phyloP scores from a whole-genome alignment of 73 alveolate genomes.

The Paramecium bursaria region DNA sequence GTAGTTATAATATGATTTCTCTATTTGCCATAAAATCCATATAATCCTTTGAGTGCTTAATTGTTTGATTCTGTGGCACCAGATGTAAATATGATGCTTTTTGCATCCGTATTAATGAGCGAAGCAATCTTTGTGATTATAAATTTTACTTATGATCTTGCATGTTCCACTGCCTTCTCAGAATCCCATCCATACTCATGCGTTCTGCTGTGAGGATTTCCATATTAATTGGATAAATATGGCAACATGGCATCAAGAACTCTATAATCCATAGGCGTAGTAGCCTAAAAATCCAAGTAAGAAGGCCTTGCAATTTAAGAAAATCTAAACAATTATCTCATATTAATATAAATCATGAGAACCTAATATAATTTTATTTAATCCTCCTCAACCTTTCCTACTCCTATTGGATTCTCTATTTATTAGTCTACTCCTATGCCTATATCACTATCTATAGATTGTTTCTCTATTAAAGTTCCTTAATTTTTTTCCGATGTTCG shows the following conservation, averaged over 20 bases:
- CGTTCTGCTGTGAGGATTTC: conserved; percentile 91
- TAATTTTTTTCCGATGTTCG: no score
- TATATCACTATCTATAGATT: no score
- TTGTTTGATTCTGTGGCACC: conserved; percentile 99
- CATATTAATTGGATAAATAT: conserved; percentile 79
- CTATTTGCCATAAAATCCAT: conserved; percentile 81
- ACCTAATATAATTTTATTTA: no score
- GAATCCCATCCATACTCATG: conserved; percentile 87
- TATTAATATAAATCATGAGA: no score
- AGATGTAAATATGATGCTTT: conserved; percentile 98
- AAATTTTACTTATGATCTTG: conserved; percentile 81
- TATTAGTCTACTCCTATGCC: no score
- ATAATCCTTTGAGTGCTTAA: conserved; percentile 94
- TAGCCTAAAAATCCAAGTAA: conserved; percentile 88
- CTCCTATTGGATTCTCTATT: no score
- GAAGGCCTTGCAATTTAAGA: no score
- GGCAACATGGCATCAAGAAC: conserved; percentile 91
- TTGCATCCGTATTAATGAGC: conserved; percentile 87
- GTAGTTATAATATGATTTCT: conserved; percentile 95
- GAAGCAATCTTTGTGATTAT: conserved; percentile 78
- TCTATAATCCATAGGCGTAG: conserved; percentile 89
- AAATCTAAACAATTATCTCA: no score
- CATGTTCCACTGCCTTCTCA: conserved; percentile 85
- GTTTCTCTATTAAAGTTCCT: no score
- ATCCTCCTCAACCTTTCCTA: no score